phyloP scores from a whole-genome alignment of 345 rosid genomes.

The Camelina sativa region DNA sequence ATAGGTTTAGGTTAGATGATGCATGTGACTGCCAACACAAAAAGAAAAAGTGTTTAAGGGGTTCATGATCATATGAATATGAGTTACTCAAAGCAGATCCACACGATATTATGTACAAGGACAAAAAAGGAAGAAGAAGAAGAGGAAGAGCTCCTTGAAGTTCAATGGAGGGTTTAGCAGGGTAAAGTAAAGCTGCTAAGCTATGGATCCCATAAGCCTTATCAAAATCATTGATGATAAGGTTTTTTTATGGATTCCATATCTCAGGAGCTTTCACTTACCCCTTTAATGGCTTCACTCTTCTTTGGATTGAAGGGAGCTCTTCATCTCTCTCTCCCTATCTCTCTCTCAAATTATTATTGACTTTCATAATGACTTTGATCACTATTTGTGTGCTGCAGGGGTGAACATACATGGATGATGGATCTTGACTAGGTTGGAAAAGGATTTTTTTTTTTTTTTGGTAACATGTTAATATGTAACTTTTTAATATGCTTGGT shows the following conservation, averaged over 20 bases:
- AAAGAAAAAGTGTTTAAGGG: not conserved
- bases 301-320: constrained; percentile 96
- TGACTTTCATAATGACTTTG: not conserved
- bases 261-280: constrained; percentile 66
- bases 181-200: constrained; percentile 71
- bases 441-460: not conserved
- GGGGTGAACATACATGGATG: not conserved
- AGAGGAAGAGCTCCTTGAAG: constrained; percentile 73
- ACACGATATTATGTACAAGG: not conserved
- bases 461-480: not conserved
- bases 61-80: not conserved
- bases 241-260: constrained; percentile 45
- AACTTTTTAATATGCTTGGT: not conserved
- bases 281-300: constrained; percentile 47
- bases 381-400: not conserved
- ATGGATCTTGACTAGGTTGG: constrained; percentile 3
- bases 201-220: constrained; percentile 77
- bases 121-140: not conserved
- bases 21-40: not conserved
- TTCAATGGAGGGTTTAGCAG: constrained; percentile 68
- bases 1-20: constrained; percentile 2
- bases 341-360: not conserved
- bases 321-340: constrained; percentile 47
- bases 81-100: constrained; percentile 8
- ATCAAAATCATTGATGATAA: constrained; percentile 6